Percentiles rank a stretch among this genome's conserved stretches.
These are phyloP conservation scores for Paraglomus occultum DNA, from an alignment of 192 early-diverging fungal species.

Conservation along the genomic window DNA sequence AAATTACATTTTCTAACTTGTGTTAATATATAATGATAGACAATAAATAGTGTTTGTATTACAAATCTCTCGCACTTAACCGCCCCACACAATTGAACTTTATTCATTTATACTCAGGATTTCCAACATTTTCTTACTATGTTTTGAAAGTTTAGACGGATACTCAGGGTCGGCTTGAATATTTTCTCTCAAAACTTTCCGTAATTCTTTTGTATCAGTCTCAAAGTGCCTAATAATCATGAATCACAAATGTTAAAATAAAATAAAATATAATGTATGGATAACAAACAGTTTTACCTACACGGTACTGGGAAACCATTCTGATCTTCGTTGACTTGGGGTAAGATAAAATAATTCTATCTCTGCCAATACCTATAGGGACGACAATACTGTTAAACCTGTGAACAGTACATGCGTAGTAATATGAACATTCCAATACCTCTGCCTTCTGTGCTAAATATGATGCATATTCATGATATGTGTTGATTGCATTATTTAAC, in stretches of 20 bases:
- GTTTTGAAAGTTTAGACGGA: too few relatives aligned
- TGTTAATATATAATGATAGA: too few relatives aligned
- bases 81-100: too few relatives aligned
- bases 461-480: background rate
- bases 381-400: background rate
- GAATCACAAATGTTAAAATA: background rate
- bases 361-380: background rate
- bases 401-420: background rate
- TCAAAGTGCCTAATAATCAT: background rate
- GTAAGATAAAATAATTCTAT: slow-evolving; percentile 12
- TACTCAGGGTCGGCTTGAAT: too few relatives aligned
- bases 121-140: too few relatives aligned
- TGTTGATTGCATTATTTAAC: slow-evolving; percentile 4
- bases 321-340: slow-evolving; percentile 5
- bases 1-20: too few relatives aligned
- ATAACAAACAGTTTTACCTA: background rate
- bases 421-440: background rate
- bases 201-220: background rate
- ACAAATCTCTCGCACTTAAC: too few relatives aligned
- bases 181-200: background rate
- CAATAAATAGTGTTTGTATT: too few relatives aligned
- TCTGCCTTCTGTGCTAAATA: background rate
- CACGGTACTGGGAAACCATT: slow-evolving; percentile 3
- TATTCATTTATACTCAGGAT: too few relatives aligned
- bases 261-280: background rate